phyloP scores from a whole-genome alignment of 2,329 filamentous ascomycete species.

The Didymella pomorum region DNA sequence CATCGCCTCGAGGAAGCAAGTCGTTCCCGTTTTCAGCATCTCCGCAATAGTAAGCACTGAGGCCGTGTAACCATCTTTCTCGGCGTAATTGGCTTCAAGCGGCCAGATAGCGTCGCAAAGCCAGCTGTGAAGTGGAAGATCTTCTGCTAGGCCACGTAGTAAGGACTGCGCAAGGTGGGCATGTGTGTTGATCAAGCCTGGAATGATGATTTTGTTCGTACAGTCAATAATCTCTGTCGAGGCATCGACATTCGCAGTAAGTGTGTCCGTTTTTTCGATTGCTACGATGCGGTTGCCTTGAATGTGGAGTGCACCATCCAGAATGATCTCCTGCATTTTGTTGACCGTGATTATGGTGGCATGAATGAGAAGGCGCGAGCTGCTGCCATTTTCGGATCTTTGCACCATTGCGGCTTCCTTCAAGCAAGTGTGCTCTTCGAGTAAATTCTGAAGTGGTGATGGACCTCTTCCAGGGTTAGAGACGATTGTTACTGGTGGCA shows the following conservation, averaged over 20 bases:
- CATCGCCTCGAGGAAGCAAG: conserved; percentile 51
- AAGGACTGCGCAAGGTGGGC: conserved; percentile 49
- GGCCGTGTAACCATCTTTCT: conserved; percentile 47
- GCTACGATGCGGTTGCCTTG: conserved; percentile 52
- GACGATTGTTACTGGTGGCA: neutral
- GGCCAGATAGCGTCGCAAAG: conserved; percentile 50
- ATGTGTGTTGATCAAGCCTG: conserved; percentile 50
- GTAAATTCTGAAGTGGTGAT: neutral
- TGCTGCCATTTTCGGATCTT: neutral
- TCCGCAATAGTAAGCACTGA: conserved; percentile 47
- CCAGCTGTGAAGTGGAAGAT: conserved; percentile 35
- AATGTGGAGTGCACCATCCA: conserved; percentile 58
- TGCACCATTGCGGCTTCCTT: neutral
- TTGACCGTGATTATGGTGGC: conserved; percentile 64
- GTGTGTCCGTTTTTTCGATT: conserved; percentile 53
- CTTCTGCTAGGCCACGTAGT: conserved; percentile 43
- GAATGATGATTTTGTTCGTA: conserved; percentile 44
- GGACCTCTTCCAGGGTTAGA: neutral
- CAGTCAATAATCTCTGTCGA: conserved; percentile 36
- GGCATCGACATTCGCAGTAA: conserved; percentile 24
- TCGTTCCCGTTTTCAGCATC: conserved; percentile 52
- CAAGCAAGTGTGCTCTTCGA: neutral
- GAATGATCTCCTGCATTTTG: conserved; percentile 54
- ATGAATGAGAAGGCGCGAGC: conserved; percentile 53
- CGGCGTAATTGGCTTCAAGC: conserved; percentile 47